Evolutionary conservation across 2,329 filamentous ascomycete genomes (phyloP), one percentile per base, ranked within the genome.

Genomic region (Colletotrichum filicis): DNA sequence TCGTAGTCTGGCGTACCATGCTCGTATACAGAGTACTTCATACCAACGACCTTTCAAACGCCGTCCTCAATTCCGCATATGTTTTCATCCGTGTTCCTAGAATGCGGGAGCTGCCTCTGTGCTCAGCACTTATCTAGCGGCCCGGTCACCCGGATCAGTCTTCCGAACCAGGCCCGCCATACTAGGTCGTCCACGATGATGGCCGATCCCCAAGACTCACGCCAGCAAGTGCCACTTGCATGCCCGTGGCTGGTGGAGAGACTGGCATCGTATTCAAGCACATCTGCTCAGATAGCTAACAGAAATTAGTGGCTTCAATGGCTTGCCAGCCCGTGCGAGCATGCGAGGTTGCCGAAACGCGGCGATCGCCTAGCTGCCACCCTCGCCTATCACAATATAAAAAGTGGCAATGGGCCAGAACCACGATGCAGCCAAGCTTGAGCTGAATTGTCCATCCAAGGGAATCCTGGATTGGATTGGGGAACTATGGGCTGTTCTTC

Each of bases 231-330:
- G 16, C 26, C 26, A 60, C 30, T 53, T 49, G 24, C 24, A 14
- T 28, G 19, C 30, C 11, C 6, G 66, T 70, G 66, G 56, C 60
- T 61, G 35, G 37, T 7, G 28, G 56, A 56, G 49, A 61, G 46
- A 26, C 35, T 32, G 46, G 46, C 28, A 55, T 52, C 52, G 53
- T 28, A 65, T 11, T 37, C 19, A 22, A 60, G 53, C 59, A 26
- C 53, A 49, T 49, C 42, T 22, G 53, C 46, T 52, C 22, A 57
- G 57, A 55, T 60, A 60, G 22, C n/a, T 22, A 22, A n/a, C 35
- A 46, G 24, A 60, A 72, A 68, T 72, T 37, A 63, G 71, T 68
- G 62, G 71, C 62, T 64, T 55, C 19, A 24, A 49, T 63, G 53
- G 42, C 26, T 62, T 57, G 49, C 62, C 49, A 37, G 46, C 30